Evolutionary conservation across 2,329 filamentous ascomycete genomes (phyloP).

Genomic region (Xylaria sp.): DNA sequence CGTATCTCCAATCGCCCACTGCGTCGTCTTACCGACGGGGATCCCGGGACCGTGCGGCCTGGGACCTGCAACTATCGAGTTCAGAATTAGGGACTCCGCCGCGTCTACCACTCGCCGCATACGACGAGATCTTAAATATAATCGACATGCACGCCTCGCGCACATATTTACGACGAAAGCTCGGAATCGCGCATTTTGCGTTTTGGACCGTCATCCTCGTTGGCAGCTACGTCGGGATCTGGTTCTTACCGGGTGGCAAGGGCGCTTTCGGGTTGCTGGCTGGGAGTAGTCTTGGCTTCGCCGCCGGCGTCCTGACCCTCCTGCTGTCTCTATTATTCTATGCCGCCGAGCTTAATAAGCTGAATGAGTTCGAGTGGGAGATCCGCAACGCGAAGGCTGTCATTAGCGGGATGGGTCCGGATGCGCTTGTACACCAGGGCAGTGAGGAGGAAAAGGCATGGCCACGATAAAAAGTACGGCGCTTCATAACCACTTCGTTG

Average conservation of each 20-base stretch:
- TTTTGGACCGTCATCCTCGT: constrained; percentile 73
- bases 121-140: constrained; percentile 79
- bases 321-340: constrained; percentile 90
- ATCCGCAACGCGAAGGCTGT: constrained; percentile 73
- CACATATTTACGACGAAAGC: constrained; percentile 76
- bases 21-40: constrained; percentile 46
- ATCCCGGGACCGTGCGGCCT: constrained; percentile 48
- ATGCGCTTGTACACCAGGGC: constrained; percentile 36
- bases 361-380: constrained; percentile 96
- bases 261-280: constrained; percentile 87
- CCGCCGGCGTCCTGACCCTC: constrained; percentile 82
- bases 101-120: constrained; percentile 62
- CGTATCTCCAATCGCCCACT: constrained; percentile 55
- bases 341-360: constrained; percentile 80
- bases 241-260: constrained; percentile 79
- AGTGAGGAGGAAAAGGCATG: constrained; percentile 40
- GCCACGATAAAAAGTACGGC: background rate
- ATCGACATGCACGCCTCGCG: constrained; percentile 75
- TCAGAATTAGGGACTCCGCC: constrained; percentile 34
- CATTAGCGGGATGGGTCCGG: constrained; percentile 48
- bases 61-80: constrained; percentile 48
- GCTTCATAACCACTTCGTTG: too few relatives aligned
- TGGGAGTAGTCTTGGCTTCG: constrained; percentile 80
- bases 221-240: constrained; percentile 82
- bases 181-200: constrained; percentile 80